Evolutionary conservation across 768 basidiomycete genomes (phyloP), one percentile per base, ranked within the genome.

Genomic region (Leccinellum albellum): DNA sequence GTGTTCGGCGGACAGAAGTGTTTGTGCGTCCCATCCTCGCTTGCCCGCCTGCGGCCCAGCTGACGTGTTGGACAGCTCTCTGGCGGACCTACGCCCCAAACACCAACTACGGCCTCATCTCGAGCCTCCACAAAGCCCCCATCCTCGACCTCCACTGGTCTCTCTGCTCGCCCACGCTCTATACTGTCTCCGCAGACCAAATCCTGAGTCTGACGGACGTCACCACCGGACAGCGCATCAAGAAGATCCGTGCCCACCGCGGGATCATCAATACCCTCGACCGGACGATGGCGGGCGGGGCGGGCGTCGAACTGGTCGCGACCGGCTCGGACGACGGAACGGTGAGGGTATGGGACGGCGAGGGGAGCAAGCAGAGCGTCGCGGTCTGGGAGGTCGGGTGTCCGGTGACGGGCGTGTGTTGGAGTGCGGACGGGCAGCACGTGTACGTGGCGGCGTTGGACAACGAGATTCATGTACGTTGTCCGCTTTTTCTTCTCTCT

Each of bases 71-170:
- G 20, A 51, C 56, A 94, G 91, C 94, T 0, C 72, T 96, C 49
- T 97, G 94, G 94, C 78, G 87, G 62, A 95, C 94, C 1, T 97
- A 95, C 56, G 75, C 92, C 15, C 93, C 94, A 7, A 94, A 96
- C 65, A 89, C 83, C 23, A 98, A 98, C 79, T 98, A 95, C 64
- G 95, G 85, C 23, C 82, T 93, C 3, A 77, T 98, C 24, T 83
- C 87, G 12, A 87, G 81, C 64, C 81, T 90, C 51, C 87, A 92
- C 70, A 98, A 97, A 75, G 89, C 91, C 13, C 89, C 95, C 55
- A 89, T 98, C 46, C 83, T 93, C 51, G 94, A 98, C 77, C 82
- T 96, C 1, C 92, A 93, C 58, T 98, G 91, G 90, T 91, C 89
- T 0, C 79, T 94, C 50, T 81, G 74, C 71, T 85, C 85, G 1